Percentiles rank a stretch among this genome's conserved stretches.
phyloP scores from a whole-genome alignment of 140 eudicot species.

The Anethum foeniculum region DNA sequence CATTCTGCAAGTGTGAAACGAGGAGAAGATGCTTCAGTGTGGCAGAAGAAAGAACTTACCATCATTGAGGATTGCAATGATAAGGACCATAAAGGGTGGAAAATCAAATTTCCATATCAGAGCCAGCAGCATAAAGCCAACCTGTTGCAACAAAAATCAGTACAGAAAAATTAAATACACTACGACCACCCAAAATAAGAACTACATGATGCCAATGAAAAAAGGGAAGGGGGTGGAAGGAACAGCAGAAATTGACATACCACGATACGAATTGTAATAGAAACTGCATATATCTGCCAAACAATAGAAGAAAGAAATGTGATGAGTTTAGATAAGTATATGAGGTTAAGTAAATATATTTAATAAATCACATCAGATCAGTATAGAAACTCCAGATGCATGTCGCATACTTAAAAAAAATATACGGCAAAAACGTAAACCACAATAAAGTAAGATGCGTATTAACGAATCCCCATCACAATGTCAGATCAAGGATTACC shows the following conservation, averaged over 20 bases:
- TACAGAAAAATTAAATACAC: not conserved
- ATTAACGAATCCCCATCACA: not conserved
- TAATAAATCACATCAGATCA: not conserved
- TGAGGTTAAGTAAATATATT: too few species aligned
- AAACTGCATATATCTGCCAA: constrained; percentile 93
- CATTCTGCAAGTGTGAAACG: not conserved
- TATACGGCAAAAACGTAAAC: not conserved
- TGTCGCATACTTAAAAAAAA: not conserved
- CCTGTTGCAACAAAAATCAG: constrained; percentile 35
- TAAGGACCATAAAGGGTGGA: constrained; percentile 99
- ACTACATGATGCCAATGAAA: not conserved
- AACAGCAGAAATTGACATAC: constrained; percentile 33
- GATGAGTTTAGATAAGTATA: constrained; percentile 3
- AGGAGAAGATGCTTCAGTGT: not conserved
- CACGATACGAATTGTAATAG: constrained; percentile 98
- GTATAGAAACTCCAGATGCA: not conserved
- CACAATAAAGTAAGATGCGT: not conserved
- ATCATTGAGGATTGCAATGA: constrained; percentile 95
- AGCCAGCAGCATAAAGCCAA: constrained; percentile 95
- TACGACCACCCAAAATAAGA: not conserved
- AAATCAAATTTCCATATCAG: constrained; percentile 93
- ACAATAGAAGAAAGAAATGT: constrained; percentile 12
- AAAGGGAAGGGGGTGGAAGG: not conserved
- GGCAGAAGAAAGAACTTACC: constrained; percentile 37
- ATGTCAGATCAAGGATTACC: constrained; percentile 22